Evolutionary conservation across 352 stramenopile species (phyloP), one percentile per base, ranked within the genome.

Genomic region (Globisporangium splendens): DNA sequence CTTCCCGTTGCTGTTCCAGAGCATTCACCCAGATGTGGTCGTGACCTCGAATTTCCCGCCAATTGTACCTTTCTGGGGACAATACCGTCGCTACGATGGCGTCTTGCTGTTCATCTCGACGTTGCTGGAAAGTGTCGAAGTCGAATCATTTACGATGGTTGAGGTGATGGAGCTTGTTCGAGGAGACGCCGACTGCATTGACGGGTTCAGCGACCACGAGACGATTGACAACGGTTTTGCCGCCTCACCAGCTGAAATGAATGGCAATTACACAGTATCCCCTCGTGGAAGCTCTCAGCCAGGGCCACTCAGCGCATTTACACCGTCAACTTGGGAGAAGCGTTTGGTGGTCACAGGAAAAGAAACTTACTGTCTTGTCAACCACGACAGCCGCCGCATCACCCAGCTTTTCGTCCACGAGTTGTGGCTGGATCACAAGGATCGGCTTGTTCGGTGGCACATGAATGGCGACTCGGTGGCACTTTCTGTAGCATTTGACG

Each of bases 321-420:
- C 81, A 2, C 78, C 78, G 24, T 86, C 78, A 11, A 39, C 49
- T 18, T 91, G 82, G 82, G 79, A 76, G 49, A 88, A 81, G 52
- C 79, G 84, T 0, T 57, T 94, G 17, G 84, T 94, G 7, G 73
- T 94, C 8, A 92, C 84, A 0, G 84, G 84, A 17, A 94, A 92
- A 46, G 84, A 94, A 51, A 94, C 84, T n/a, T 89, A 86, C 56
- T 79, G 77, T 20, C 62, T 94, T 38, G 62, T 82, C 18, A 79
- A 81, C 35, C 77, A 79, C 21, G 65, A 79, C 20, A 75, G 77
- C 13, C 79, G 84, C 8, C 69, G 73, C 0, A 77, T 94, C 31
- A 94, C 84, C 8, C 84, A 94, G 54, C 68, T 94, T 22, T 93
- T 94, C 59, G 84, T 94, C 10, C 84, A 94, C 50, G 84, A 94